Conservation (phyloP, 257 asterid genomes). For the Solanum tarapatanum region DNA sequence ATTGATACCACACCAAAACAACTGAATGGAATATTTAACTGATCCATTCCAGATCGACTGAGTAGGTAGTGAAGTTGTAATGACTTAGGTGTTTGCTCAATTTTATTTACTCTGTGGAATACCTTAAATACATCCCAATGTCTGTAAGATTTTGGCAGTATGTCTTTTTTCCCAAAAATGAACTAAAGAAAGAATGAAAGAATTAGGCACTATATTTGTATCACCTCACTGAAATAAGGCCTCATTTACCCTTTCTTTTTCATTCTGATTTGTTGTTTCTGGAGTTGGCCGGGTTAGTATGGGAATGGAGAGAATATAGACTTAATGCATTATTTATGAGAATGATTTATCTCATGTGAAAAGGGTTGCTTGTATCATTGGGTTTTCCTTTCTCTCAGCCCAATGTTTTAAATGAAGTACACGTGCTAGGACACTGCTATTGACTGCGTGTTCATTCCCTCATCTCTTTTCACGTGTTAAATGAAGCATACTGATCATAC, state of each 20-base stretch:
- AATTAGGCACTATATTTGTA: not conserved
- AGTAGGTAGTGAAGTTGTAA: not conserved
- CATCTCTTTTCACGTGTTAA: not conserved
- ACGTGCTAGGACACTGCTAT: not conserved
- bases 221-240: not conserved
- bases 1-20: not conserved
- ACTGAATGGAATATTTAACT: not conserved
- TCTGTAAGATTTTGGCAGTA: not conserved
- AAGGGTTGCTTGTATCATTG: not conserved
- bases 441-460: not conserved
- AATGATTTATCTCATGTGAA: not conserved
- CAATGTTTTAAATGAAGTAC: not conserved
- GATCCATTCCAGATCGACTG: not conserved
- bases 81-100: not conserved
- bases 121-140: not conserved
- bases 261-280: not conserved
- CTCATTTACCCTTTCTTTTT: not conserved
- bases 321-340: not conserved
- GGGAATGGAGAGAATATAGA: not conserved
- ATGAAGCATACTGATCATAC: not conserved
- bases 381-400: not conserved
- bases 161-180: not conserved
- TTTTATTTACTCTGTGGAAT: not conserved
- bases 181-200: not conserved
- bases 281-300: not conserved